A percentile compares a stretch with the other conserved stretches of the same genome.
phyloP scores from a whole-genome alignment of 2,329 filamentous ascomycete species.

The Anthostomella pinea region DNA sequence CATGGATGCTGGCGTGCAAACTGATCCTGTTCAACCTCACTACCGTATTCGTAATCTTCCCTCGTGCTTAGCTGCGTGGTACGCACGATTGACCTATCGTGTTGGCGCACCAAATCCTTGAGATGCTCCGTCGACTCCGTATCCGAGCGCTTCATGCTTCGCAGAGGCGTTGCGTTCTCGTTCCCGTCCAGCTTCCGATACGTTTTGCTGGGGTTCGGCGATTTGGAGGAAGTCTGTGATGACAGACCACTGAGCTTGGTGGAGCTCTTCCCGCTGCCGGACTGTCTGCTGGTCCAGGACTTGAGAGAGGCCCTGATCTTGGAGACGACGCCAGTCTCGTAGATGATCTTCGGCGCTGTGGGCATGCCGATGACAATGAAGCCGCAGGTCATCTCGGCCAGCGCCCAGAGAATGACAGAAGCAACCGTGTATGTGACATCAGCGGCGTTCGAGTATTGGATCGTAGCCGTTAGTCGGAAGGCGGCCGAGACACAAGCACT shows the following conservation, averaged over 20 bases:
- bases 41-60: slow-evolving; percentile 15
- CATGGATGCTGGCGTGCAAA: slow-evolving; percentile 14
- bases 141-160: slow-evolving; percentile 12
- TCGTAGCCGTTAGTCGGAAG: slow-evolving; percentile 35
- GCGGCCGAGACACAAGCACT: slow-evolving; percentile 41
- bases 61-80: slow-evolving; percentile 19
- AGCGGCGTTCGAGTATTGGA: slow-evolving; percentile 27
- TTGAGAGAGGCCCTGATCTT: slow-evolving; percentile 16
- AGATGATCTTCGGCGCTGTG: slow-evolving; percentile 37
- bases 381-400: slow-evolving; percentile 43
- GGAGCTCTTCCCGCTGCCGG: slow-evolving; percentile 9
- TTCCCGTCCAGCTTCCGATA: slow-evolving; percentile 23
- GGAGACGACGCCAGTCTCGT: slow-evolving; percentile 20
- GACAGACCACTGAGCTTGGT: slow-evolving; percentile 6
- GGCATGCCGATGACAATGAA: slow-evolving; percentile 42
- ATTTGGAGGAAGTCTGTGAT: slow-evolving; percentile 3
- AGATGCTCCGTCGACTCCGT: slow-evolving; percentile 25
- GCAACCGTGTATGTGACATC: slow-evolving; percentile 38
- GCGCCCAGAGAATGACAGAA: slow-evolving; percentile 42
- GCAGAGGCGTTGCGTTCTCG: slow-evolving; percentile 18
- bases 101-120: slow-evolving; percentile 8
- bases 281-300: slow-evolving; percentile 16
- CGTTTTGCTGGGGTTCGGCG: slow-evolving; percentile 2
- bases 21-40: slow-evolving; percentile 10
- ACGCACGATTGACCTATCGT: slow-evolving; percentile 19